A percentile compares a stretch with the other conserved stretches of the same genome.
phyloP scores from a whole-genome alignment of 805 yeast genomes.

The Kuraishia molischiana region DNA sequence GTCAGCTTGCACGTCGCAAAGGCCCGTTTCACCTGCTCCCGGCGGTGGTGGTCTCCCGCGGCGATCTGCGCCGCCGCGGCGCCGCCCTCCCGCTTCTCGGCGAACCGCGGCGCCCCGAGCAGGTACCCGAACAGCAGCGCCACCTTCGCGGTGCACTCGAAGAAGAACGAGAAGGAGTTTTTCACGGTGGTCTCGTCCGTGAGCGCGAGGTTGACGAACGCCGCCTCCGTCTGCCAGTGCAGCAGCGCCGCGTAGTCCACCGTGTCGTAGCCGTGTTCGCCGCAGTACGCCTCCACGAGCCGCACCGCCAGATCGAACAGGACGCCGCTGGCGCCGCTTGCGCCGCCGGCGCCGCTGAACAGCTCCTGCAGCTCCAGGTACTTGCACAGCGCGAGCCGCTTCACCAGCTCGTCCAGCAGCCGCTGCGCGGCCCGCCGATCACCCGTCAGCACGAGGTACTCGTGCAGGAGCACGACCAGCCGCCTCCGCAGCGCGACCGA shows the following conservation, averaged over 20 bases:
- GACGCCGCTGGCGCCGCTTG: not conserved
- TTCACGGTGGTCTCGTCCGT: slow-evolving; percentile 1
- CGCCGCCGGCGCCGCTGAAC: not conserved
- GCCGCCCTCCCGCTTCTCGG: no score
- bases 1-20: slow-evolving; percentile 4
- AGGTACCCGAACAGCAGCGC: not conserved
- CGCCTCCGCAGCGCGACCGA: not conserved
- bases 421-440: not conserved
- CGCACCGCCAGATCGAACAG: not conserved
- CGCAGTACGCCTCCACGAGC: not conserved
- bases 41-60: not conserved
- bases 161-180: not conserved
- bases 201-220: not conserved
- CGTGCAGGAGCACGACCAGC: not conserved
- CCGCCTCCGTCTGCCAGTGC: not conserved
- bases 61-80: not conserved
- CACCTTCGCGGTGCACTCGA: not conserved
- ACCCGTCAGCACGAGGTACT: no score
- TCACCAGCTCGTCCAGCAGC: not conserved
- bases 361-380: slow-evolving; percentile 4
- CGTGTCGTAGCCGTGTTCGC: not conserved
- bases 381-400: not conserved
- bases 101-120: no score
- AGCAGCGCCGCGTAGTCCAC: not conserved
- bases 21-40: not conserved